Percentiles rank a stretch among this genome's conserved stretches.
Conservation (phyloP, 148 eudicot species). For the Rhododendron ferrugineum region DNA sequence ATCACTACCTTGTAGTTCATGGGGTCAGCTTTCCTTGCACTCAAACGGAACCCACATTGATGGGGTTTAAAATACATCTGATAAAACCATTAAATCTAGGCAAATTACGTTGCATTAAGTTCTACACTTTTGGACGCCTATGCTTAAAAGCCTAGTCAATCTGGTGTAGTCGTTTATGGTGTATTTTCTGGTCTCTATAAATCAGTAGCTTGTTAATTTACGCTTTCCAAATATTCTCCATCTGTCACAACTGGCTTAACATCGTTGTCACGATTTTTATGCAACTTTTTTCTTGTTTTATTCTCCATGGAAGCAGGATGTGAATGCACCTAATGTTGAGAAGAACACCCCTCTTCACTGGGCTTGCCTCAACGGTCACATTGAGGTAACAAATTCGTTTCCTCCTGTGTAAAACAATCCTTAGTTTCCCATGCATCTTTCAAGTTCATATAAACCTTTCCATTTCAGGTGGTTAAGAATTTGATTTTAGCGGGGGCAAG, state of each 20-base stretch:
- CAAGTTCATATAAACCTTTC: background rate
- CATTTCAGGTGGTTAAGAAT: slow-evolving; percentile 55
- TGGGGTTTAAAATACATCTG: background rate
- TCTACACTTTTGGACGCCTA: background rate
- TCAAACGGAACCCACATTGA: background rate
- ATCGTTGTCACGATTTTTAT: background rate
- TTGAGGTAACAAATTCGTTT: slow-evolving; percentile 39
- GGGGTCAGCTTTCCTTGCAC: background rate
- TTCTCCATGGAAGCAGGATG: slow-evolving; percentile 47
- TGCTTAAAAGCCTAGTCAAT: background rate
- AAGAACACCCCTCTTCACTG: slow-evolving; percentile 90
- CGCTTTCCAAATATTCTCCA: background rate
- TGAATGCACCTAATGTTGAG: slow-evolving; percentile 57
- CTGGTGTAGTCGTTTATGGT: background rate
- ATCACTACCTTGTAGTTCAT: background rate
- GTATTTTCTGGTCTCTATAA: background rate
- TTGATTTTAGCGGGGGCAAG: slow-evolving; percentile 71
- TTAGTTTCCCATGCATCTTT: background rate
- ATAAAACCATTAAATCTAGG: background rate
- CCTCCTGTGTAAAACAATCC: background rate
- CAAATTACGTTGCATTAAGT: background rate
- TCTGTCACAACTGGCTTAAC: background rate
- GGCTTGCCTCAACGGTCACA: slow-evolving; percentile 87
- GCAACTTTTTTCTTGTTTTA: background rate
- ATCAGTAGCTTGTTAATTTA: background rate